A percentile compares a stretch with the other conserved stretches of the same genome.
Evolutionary conservation across 805 yeast species (phyloP).

Genomic region (Candida ulmi): DNA sequence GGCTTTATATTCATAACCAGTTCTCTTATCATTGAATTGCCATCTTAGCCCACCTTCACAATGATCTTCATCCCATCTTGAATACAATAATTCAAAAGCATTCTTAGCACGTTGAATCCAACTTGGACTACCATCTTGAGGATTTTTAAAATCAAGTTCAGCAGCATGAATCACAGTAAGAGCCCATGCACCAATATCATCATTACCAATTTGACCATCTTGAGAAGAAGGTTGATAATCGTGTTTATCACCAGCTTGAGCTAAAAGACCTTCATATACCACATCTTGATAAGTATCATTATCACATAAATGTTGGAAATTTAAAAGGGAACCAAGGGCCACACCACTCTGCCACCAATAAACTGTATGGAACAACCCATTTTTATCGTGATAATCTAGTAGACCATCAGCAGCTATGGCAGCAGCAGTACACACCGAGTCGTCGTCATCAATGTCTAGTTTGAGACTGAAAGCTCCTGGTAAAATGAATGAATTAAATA

Average conservation of each 20-base stretch:
- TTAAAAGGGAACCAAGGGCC: conserved; percentile 61
- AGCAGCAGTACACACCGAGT: conserved; percentile 38
- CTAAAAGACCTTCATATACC: conserved; percentile 46
- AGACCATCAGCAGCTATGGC: conserved; percentile 54
- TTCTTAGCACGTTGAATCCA: conserved; percentile 59
- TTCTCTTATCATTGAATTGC: conserved; percentile 59
- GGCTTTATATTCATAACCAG: conserved; percentile 60
- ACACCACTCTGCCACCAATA: conserved; percentile 94
- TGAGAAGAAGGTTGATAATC: conserved; percentile 57
- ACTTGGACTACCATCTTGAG: conserved; percentile 33
- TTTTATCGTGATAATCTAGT: conserved; percentile 63
- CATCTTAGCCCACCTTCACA: conserved; percentile 67
- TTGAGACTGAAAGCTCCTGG: neutral
- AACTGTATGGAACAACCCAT: conserved; percentile 63
- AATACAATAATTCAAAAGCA: conserved; percentile 47
- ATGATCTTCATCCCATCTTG: conserved; percentile 49
- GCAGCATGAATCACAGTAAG: conserved; percentile 58
- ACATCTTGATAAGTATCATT: conserved; percentile 56
- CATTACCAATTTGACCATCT: conserved; percentile 58
- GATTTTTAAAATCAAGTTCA: conserved; percentile 49
- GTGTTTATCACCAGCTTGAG: conserved; percentile 38
- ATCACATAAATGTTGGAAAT: conserved; percentile 65
- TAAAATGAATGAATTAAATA: neutral
- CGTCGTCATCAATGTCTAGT: conserved; percentile 2
- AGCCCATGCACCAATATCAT: conserved; percentile 72